Conservation (phyloP, 2,329 filamentous ascomycete species). For the Botrytis aclada region DNA sequence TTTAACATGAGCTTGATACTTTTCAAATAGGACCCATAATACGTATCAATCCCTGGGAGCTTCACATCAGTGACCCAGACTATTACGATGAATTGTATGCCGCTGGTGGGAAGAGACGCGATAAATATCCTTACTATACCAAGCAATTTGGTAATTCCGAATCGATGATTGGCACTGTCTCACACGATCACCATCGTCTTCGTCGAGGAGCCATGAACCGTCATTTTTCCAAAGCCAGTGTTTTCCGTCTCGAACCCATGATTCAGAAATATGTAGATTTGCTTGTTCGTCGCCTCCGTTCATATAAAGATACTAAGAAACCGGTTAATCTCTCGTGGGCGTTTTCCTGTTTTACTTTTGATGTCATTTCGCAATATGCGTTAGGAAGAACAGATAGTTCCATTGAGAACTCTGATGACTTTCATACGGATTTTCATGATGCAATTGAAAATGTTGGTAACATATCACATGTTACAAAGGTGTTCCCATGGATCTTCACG, state of each 20-base stretch:
- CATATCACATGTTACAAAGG: constrained; percentile 11
- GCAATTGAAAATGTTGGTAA: constrained; percentile 1
- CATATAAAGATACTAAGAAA: constrained; percentile 17
- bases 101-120: constrained; percentile 16
- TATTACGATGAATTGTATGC: constrained; percentile 44
- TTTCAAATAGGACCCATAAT: constrained; percentile 34
- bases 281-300: constrained; percentile 17
- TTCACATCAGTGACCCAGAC: constrained; percentile 39
- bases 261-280: constrained; percentile 25
- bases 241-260: constrained; percentile 24
- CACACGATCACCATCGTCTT: constrained; percentile 27
- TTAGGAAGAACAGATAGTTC: constrained; percentile 27
- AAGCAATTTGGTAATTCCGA: constrained; percentile 16
- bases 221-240: constrained; percentile 28
- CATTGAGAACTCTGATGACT: constrained; percentile 18
- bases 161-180: constrained; percentile 21
- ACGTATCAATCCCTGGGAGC: constrained; percentile 41
- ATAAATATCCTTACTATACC: constrained; percentile 22
- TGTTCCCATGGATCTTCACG: constrained; percentile 10
- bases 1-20: background rate
- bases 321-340: constrained; percentile 5
- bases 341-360: constrained; percentile 22
- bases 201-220: constrained; percentile 26
- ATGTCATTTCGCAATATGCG: constrained; percentile 34
- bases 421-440: constrained; percentile 13